Evolutionary conservation across 2,329 filamentous ascomycete genomes (phyloP).

Genomic region (Atkinsonella hypoxylon): DNA sequence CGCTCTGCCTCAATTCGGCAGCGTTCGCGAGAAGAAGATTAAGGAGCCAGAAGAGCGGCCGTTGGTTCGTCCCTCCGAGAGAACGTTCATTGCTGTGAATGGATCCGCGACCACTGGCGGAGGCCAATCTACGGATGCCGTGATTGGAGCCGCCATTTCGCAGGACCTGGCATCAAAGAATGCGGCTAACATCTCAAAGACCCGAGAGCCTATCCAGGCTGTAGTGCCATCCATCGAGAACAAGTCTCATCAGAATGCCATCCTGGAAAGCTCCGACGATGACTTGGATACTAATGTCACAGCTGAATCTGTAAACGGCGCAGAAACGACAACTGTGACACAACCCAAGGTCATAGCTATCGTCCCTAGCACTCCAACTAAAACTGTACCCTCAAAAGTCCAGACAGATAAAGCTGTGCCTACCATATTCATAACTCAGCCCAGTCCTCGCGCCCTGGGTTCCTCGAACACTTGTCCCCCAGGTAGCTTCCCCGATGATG

Average conservation of each 20-base stretch:
- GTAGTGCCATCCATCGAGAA: conserved; percentile 60
- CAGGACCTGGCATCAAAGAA: conserved; percentile 42
- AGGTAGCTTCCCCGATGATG: conserved; percentile 4
- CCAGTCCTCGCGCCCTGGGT: neutral
- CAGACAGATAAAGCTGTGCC: neutral
- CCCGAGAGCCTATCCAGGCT: conserved; percentile 55
- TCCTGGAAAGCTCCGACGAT: conserved; percentile 22
- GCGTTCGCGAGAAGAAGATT: conserved; percentile 51
- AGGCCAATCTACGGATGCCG: conserved; percentile 48
- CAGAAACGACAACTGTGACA: neutral
- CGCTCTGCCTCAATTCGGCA: conserved; percentile 63
- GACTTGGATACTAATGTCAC: conserved; percentile 13
- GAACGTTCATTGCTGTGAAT: conserved; percentile 13
- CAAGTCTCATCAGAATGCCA: conserved; percentile 47
- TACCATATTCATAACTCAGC: conserved; percentile 4
- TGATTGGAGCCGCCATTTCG: conserved; percentile 41
- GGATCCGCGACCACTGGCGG: conserved; percentile 10
- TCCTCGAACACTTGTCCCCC: neutral
- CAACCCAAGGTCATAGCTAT: neutral
- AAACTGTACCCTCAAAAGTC: neutral
- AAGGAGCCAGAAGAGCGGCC: conserved; percentile 43
- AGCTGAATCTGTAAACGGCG: conserved; percentile 7
- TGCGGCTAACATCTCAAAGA: conserved; percentile 43
- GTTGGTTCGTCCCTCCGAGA: conserved; percentile 41
- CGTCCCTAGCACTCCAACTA: conserved; percentile 5